Evolutionary conservation across 2,329 filamentous ascomycete species (phyloP), one percentile per base, ranked within the genome.

Genomic region (Lomentospora prolificans): DNA sequence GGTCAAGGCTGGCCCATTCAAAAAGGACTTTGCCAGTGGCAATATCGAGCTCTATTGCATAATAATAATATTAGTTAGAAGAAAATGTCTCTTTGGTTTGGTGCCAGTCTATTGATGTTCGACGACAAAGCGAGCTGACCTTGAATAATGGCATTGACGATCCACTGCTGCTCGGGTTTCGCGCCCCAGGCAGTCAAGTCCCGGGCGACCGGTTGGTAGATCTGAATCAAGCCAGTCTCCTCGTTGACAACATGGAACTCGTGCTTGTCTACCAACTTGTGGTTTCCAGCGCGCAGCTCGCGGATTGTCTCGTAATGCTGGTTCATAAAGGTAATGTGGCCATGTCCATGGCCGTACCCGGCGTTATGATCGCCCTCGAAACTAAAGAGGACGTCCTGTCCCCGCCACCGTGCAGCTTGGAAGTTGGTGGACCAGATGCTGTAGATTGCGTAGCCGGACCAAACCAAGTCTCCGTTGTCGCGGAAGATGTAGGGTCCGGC

Each of bases 201-300:
- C 5, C 64, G 65, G 1, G 72, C 74, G 4, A 75, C 69, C 1
- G 77, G 76, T 60, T 80, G 73, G 55, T 79, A 80, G 30, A 79
- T 72, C 60, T 79, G 72, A 33, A 82, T 75, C 44, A 82, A 63
- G 0, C 72, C 78, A 1, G 78, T 79, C 58, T 76, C 66, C 55
- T 77, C 77, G 58, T 78, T 70, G 55, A 79, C 66, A 24, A 81
- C 69, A 46, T 75, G 71, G 56, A 82, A 81, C 64, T 82, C 79
- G 58, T 82, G 79, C 64, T 77, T 76, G 58, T 76, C 74, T 9
- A 70, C 69, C n/a, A 78, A 60, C 56, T 72, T 73, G 60, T 80
- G 76, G 56, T 75, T 73, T 0, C 73, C 75, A 9, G 76, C 78
- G 1, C 76, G 71, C 4, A 83, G 67, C 61, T 79, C 75, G 2